A percentile compares a stretch with the other conserved stretches of the same genome.
Evolutionary conservation across 768 basidiomycete species (phyloP).

Genomic region (Hortiboletus flavorubellus): DNA sequence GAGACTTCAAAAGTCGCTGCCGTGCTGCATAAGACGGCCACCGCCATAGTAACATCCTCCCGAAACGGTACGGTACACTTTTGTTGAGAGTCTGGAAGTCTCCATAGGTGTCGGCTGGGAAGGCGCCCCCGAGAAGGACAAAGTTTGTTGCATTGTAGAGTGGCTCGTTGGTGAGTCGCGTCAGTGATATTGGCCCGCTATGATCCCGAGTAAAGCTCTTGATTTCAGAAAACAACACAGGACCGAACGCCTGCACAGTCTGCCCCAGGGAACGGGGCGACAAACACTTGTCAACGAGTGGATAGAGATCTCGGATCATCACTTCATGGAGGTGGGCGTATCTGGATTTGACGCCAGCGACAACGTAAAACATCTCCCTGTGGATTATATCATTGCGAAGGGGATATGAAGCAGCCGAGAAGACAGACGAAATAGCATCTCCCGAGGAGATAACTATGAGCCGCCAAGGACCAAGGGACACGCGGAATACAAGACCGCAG

Average conservation of each 20-base stretch:
- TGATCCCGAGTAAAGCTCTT: neutral
- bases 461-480: slow-evolving; percentile 18
- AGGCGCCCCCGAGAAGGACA: slow-evolving; percentile 17
- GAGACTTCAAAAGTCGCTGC: slow-evolving; percentile 1
- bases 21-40: slow-evolving; percentile 17
- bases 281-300: slow-evolving; percentile 19
- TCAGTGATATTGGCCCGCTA: slow-evolving; percentile 10
- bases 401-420: neutral
- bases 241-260: slow-evolving; percentile 11
- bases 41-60: slow-evolving; percentile 7
- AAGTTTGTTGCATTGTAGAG: slow-evolving; percentile 18
- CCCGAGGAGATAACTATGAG: slow-evolving; percentile 17
- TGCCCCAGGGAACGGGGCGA: slow-evolving; percentile 11
- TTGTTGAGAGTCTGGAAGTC: slow-evolving; percentile 20
- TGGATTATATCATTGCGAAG: slow-evolving; percentile 15
- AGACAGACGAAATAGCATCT: slow-evolving; percentile 10
- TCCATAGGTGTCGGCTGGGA: slow-evolving; percentile 17
- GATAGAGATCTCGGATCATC: slow-evolving; percentile 20
- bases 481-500: slow-evolving; percentile 13
- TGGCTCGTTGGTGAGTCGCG: slow-evolving; percentile 13
- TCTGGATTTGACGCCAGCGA: slow-evolving; percentile 11
- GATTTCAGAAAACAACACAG: slow-evolving; percentile 10
- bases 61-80: slow-evolving; percentile 19
- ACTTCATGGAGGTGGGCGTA: slow-evolving; percentile 10
- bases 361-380: slow-evolving; percentile 6